Conservation (phyloP, 345 rosid genomes). For the Lepidium didymum region DNA sequence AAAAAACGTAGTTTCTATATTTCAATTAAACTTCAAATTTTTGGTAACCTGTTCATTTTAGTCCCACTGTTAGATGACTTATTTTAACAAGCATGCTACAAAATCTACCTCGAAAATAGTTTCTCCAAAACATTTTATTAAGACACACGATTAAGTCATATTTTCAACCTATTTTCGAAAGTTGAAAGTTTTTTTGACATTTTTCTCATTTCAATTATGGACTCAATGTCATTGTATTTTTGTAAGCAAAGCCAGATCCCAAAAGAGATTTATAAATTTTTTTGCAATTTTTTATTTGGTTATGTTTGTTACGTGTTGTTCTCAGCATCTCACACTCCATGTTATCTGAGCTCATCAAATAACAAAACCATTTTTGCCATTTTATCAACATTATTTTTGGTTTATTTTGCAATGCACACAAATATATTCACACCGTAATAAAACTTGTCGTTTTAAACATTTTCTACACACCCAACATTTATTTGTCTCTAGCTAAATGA, state of each 20-base stretch:
- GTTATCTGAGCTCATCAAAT: constrained; percentile 14
- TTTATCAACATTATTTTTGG: not conserved
- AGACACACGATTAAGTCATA: too few relatives aligned
- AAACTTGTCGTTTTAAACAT: not conserved
- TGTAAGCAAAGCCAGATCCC: constrained; percentile 6
- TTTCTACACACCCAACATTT: not conserved
- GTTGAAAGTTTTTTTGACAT: too few relatives aligned
- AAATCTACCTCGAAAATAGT: too few relatives aligned
- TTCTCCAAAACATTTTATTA: too few relatives aligned
- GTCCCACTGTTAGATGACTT: too few relatives aligned
- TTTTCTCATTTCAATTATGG: constrained; percentile 1
- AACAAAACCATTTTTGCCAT: constrained; percentile 9
- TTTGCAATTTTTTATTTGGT: constrained; percentile 3
- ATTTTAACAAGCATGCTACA: too few relatives aligned
- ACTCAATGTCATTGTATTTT: constrained; percentile 2
- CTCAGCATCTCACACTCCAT: constrained; percentile 10
- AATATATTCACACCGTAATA: not conserved
- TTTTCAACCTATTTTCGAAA: too few relatives aligned
- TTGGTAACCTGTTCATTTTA: too few relatives aligned
- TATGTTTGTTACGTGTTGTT: constrained; percentile 21
- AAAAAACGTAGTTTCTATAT: not conserved
- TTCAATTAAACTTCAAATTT: too few relatives aligned
- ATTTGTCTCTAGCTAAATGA: not conserved
- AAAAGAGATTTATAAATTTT: not conserved
- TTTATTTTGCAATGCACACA: not conserved